Evolutionary conservation across 108 stramenopile species (phyloP).

Genomic region (Skeletonema marinoi): DNA sequence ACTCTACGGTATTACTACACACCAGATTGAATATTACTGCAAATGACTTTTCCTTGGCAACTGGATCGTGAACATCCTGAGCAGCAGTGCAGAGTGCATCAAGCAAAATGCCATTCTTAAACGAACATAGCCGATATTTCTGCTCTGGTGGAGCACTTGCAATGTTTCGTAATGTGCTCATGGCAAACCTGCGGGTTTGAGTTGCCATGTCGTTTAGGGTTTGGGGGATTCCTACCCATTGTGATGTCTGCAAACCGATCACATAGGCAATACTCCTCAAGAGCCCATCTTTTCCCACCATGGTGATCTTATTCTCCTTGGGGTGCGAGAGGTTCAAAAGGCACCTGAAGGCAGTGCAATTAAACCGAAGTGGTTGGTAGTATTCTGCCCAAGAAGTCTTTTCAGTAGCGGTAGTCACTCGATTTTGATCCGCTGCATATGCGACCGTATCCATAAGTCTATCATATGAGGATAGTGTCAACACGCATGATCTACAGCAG

Average conservation of each 20-base stretch:
- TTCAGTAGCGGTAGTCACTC: neutral
- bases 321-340: constrained; percentile 10
- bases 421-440: neutral
- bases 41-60: constrained; percentile 1
- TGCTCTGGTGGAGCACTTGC: neutral
- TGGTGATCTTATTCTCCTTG: neutral
- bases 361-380: constrained; percentile 14
- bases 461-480: constrained; percentile 3
- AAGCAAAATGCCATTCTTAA: neutral
- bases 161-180: neutral
- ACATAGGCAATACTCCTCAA: neutral
- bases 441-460: neutral
- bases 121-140: neutral
- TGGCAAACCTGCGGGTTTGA: neutral
- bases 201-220: neutral
- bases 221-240: neutral
- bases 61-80: neutral
- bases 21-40: neutral
- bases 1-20: neutral
- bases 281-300: neutral
- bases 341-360: constrained; percentile 16
- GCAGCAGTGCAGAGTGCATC: neutral
- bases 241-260: neutral
- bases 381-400: constrained; percentile 4
- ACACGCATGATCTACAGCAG: constrained; percentile 3